Evolutionary conservation across 192 early-diverging fungal genomes (phyloP).

Genomic region (Entophlyctis helioformis): DNA sequence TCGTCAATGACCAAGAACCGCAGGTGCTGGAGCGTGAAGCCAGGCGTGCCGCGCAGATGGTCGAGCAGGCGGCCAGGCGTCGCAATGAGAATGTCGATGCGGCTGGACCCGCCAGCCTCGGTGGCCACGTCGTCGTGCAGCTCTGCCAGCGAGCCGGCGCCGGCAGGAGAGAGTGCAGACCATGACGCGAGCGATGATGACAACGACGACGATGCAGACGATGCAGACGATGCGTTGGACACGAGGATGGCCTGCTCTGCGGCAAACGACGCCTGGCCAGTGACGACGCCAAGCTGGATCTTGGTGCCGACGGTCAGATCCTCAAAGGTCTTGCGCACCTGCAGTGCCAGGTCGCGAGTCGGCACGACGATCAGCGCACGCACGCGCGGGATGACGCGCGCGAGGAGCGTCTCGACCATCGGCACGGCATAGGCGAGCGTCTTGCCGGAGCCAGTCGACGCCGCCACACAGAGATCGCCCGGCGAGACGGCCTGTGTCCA

Average conservation of each 20-base stretch:
- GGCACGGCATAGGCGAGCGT: constrained; percentile 93
- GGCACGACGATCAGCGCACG: constrained; percentile 85
- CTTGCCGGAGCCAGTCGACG: constrained; percentile 93
- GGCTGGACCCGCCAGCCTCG: constrained; percentile 43
- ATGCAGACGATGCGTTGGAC: too few relatives aligned
- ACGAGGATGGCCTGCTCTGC: constrained; percentile 46
- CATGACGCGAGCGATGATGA: too few relatives aligned
- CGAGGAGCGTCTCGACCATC: constrained; percentile 70
- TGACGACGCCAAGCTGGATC: constrained; percentile 60
- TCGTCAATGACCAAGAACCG: constrained; percentile 93
- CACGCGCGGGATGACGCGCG: constrained; percentile 64
- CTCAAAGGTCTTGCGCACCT: constrained; percentile 81
- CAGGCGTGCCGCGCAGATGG: constrained; percentile 70
- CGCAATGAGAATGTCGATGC: constrained; percentile 80
- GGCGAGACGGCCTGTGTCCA: constrained; percentile 54
- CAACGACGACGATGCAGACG: too few relatives aligned
- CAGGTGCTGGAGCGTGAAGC: constrained; percentile 84
- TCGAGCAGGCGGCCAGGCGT: constrained; percentile 94
- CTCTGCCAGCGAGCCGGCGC: too few relatives aligned
- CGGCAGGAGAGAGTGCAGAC: too few relatives aligned
- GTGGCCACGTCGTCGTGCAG: constrained; percentile 2
- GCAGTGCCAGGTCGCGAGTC: constrained; percentile 80
- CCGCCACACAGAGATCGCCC: constrained; percentile 87
- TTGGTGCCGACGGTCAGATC: constrained; percentile 62
- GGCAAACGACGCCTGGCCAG: constrained; percentile 65